Conservation (phyloP, 345 rosid genomes). For the Trapa incisa region DNA sequence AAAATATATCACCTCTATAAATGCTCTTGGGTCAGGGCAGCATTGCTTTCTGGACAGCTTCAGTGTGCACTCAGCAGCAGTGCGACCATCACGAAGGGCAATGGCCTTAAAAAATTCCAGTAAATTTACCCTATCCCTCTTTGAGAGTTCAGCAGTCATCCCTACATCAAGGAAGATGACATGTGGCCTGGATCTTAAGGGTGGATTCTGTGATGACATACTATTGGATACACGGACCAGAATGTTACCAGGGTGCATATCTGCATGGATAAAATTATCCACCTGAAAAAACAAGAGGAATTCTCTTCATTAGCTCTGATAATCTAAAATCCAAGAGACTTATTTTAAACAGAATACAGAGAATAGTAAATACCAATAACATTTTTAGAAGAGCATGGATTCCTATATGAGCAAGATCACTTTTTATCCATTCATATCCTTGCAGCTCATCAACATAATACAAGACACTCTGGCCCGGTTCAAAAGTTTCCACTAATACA, state of each 20-base stretch:
- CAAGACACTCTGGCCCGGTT: constrained; percentile 31
- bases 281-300: constrained; percentile 8
- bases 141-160: constrained; percentile 42
- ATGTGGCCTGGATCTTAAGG: constrained; percentile 32
- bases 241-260: constrained; percentile 16
- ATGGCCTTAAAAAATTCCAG: constrained; percentile 34
- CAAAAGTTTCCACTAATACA: constrained; percentile 37
- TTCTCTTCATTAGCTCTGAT: not conserved
- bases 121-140: constrained; percentile 24
- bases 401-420: constrained; percentile 37
- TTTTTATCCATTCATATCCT: constrained; percentile 26
- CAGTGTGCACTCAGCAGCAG: constrained; percentile 30
- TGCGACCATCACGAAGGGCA: constrained; percentile 33
- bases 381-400: constrained; percentile 40
- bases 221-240: constrained; percentile 6
- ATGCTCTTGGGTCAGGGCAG: constrained; percentile 13
- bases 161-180: constrained; percentile 38
- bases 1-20: constrained; percentile 7
- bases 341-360: not conserved
- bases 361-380: constrained; percentile 25
- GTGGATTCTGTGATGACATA: constrained; percentile 9
- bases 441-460: constrained; percentile 31
- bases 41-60: constrained; percentile 10
- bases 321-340: not conserved
- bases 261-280: constrained; percentile 14